Evolutionary conservation across 2,329 filamentous ascomycete species (phyloP).

Genomic region (Aphanoascus verrucosus): DNA sequence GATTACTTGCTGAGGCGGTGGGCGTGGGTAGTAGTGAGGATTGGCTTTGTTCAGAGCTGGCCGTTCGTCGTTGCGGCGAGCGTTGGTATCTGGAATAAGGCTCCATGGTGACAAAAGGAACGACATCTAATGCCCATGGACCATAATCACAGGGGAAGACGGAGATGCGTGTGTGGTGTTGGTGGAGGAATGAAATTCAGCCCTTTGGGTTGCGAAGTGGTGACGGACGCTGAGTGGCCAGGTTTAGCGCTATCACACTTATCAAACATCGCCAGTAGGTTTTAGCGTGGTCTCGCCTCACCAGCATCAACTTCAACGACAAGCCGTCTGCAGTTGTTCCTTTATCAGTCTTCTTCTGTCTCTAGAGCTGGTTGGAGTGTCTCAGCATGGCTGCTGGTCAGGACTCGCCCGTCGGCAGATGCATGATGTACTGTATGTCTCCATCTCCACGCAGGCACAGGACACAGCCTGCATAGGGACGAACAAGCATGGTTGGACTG

Average conservation of each 20-base stretch:
- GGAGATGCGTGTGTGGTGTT: not conserved
- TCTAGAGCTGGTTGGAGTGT: too few species aligned
- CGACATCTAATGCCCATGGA: not conserved
- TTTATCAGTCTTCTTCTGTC: too few species aligned
- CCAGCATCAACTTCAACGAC: not conserved
- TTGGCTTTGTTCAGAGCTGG: slow-evolving; percentile 51
- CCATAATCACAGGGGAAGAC: not conserved
- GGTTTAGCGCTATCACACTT: slow-evolving; percentile 1
- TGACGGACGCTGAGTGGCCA: slow-evolving; percentile 6
- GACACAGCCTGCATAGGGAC: too few species aligned
- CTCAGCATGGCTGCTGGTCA: too few species aligned
- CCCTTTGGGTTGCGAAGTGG: not conserved
- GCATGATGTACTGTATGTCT: too few species aligned
- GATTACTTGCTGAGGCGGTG: slow-evolving; percentile 34
- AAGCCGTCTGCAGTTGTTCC: not conserved
- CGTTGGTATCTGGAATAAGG: slow-evolving; percentile 20
- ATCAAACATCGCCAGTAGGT: slow-evolving; percentile 9
- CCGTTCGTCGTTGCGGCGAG: slow-evolving; percentile 51
- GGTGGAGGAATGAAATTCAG: not conserved
- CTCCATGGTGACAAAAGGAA: not conserved
- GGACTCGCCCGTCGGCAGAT: too few species aligned
- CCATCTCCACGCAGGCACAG: too few species aligned
- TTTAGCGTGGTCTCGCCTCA: slow-evolving; percentile 3
- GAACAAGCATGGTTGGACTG: too few species aligned
- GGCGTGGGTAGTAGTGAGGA: slow-evolving; percentile 41